Evolutionary conservation across 2,329 filamentous ascomycete species (phyloP).

Genomic region (Didymella pomorum): DNA sequence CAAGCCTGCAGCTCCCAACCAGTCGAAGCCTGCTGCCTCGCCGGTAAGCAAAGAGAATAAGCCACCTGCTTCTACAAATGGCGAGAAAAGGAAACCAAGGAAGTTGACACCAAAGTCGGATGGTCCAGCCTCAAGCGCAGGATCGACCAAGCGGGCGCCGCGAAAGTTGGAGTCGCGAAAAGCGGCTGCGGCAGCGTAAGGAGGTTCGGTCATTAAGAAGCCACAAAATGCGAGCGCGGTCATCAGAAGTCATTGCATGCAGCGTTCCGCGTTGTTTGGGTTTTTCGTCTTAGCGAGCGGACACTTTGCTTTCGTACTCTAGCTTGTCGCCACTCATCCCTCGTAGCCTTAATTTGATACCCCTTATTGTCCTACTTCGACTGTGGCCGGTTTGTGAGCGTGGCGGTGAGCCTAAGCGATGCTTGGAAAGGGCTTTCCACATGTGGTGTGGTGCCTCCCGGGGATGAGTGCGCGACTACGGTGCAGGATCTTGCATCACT

Average conservation of each 20-base stretch:
- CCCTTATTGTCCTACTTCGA: not conserved
- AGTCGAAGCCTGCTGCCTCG: constrained; percentile 18
- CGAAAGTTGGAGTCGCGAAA: constrained; percentile 39
- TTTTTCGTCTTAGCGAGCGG: not conserved
- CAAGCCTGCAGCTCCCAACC: constrained; percentile 18
- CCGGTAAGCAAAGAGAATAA: constrained; percentile 30
- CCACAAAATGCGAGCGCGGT: not conserved
- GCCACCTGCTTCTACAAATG: constrained; percentile 15
- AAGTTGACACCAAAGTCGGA: constrained; percentile 33
- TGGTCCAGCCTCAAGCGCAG: constrained; percentile 14
- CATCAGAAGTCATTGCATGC: not conserved
- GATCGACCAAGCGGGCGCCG: constrained; percentile 31
- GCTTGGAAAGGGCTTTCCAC: not conserved
- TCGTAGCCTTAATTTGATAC: not conserved
- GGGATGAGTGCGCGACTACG: not conserved
- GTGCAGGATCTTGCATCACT: not conserved
- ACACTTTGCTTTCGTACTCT: not conserved
- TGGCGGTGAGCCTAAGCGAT: not conserved
- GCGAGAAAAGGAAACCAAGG: constrained; percentile 35
- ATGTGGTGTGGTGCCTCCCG: not conserved
- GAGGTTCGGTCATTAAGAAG: not conserved
- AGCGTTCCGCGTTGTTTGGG: not conserved
- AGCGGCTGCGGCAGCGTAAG: constrained; percentile 21
- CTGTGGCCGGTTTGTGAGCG: not conserved
- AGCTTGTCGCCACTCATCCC: not conserved